Evolutionary conservation across 2,329 filamentous ascomycete genomes (phyloP).

Genomic region (Dothiorella sarmentorum): DNA sequence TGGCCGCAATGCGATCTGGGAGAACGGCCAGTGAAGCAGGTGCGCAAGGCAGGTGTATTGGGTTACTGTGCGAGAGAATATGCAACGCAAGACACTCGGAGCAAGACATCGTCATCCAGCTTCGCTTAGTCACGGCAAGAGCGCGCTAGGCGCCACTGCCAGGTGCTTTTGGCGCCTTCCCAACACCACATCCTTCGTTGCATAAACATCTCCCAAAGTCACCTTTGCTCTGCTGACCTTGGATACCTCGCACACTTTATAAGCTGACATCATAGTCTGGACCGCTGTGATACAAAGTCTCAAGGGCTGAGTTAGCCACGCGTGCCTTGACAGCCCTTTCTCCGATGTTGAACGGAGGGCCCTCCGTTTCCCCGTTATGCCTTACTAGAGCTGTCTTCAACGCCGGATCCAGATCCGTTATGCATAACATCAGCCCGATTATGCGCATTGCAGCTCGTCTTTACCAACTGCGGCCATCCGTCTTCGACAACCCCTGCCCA

Average conservation of each 20-base stretch:
- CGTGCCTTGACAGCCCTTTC: neutral
- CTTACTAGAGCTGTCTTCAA: neutral
- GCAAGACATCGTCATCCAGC: neutral
- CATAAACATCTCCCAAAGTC: neutral
- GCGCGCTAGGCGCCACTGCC: neutral
- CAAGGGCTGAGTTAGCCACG: neutral
- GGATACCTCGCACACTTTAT: neutral
- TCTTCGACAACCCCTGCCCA: neutral
- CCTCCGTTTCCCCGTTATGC: neutral
- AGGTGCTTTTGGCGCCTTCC: neutral
- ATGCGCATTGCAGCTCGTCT: neutral
- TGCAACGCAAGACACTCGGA: neutral
- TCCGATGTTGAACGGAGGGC: neutral
- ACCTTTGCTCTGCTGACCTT: neutral
- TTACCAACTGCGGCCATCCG: neutral
- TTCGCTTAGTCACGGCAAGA: neutral
- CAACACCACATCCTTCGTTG: neutral
- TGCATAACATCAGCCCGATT: neutral
- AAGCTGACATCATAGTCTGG: conserved; percentile 7
- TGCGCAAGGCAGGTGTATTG: neutral
- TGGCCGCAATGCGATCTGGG: conserved; percentile 11
- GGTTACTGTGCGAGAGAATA: neutral
- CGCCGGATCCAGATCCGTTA: neutral
- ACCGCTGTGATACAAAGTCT: neutral
- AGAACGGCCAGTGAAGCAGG: neutral